phyloP scores from a whole-genome alignment of 2,329 filamentous ascomycete species.

The Beauveria sp. region DNA sequence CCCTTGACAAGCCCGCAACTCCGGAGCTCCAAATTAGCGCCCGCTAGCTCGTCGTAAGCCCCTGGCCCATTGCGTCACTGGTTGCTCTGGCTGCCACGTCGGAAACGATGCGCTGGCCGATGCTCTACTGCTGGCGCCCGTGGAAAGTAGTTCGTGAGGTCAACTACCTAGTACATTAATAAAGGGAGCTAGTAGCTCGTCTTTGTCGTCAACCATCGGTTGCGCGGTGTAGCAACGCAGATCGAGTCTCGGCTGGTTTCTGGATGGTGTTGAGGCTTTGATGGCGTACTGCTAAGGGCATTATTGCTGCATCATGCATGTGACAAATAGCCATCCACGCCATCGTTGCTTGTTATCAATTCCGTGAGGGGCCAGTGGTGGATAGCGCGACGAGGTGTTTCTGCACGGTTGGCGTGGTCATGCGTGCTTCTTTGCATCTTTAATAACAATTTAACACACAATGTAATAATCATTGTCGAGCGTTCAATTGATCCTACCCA shows the following conservation, averaged over 20 bases:
- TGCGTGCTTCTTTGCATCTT: no score
- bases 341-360: no score
- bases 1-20: no score
- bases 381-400: no score
- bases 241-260: background rate
- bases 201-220: background rate
- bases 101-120: background rate
- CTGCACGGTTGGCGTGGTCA: no score
- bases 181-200: background rate
- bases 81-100: background rate
- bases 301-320: background rate
- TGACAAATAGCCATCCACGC: background rate
- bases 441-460: background rate
- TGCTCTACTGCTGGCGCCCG: background rate
- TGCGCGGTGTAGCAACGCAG: background rate
- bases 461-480: background rate
- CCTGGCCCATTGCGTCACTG: conserved; percentile 19
- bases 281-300: background rate
- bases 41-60: conserved; percentile 10
- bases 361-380: no score
- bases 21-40: no score
- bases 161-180: no score
- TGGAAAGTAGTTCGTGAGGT: background rate
- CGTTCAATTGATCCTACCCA: no score
- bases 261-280: background rate